These are phyloP conservation scores for Astragalus membranaceus DNA, from an alignment of 306 rosid species.

Conservation along the genomic window DNA sequence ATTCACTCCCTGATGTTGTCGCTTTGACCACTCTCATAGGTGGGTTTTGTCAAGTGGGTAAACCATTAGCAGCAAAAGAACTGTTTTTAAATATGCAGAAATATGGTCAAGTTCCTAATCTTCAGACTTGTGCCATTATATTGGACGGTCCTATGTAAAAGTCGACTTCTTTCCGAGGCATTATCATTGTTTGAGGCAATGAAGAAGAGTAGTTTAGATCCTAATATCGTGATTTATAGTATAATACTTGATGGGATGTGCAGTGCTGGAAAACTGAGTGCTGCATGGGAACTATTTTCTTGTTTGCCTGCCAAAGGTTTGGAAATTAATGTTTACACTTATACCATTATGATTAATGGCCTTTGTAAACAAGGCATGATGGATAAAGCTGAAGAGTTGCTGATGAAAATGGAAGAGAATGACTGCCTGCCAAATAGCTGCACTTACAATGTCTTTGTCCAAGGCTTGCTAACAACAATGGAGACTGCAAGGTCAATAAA, in stretches of 20 bases:
- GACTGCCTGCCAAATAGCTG: constrained; percentile 20
- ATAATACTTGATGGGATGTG: constrained; percentile 38
- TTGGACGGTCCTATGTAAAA: constrained; percentile 35
- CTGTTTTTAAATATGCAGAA: constrained; percentile 21
- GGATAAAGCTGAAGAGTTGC: constrained; percentile 30
- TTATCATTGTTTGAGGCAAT: constrained; percentile 21
- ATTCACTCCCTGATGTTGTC: constrained; percentile 24
- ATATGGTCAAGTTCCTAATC: constrained; percentile 26
- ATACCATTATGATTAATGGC: constrained; percentile 38
- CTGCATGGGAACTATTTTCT: constrained; percentile 27
- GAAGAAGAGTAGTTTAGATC: constrained; percentile 27
- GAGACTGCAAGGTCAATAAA: constrained; percentile 25
- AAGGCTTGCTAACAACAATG: constrained; percentile 21
- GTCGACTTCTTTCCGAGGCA: constrained; percentile 26
- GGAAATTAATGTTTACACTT: constrained; percentile 24
- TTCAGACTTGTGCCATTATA: constrained; percentile 33
- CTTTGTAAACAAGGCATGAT: constrained; percentile 28
- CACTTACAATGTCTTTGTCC: constrained; percentile 36
- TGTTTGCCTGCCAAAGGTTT: constrained; percentile 29
- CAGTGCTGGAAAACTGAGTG: constrained; percentile 24
- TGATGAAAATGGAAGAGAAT: constrained; percentile 26
- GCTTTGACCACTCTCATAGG: constrained; percentile 27
- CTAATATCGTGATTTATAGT: constrained; percentile 28
- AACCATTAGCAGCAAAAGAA: constrained; percentile 23
- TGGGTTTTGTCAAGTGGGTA: constrained; percentile 29